Evolutionary conservation across 2,329 filamentous ascomycete species (phyloP).

Genomic region (Fusarium mexicanum): DNA sequence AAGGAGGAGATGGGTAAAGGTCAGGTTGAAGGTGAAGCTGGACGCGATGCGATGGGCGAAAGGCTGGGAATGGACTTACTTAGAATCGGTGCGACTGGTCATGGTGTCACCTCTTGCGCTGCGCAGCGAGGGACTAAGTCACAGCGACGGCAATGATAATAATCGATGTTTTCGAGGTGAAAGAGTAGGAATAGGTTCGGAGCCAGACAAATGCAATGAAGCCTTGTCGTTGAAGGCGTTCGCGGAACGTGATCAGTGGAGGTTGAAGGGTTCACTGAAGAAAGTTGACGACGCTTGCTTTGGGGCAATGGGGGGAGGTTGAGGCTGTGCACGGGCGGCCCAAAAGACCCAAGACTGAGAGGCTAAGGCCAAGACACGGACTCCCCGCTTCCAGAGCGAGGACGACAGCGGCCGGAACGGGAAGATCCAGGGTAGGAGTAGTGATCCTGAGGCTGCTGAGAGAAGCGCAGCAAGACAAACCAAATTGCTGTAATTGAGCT

Average conservation of each 20-base stretch:
- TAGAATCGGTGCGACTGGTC: conserved; percentile 51
- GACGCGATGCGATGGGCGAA: conserved; percentile 21
- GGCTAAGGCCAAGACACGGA: conserved; percentile 23
- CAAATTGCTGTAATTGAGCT: not conserved
- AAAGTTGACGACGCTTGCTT: conserved; percentile 42
- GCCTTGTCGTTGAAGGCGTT: conserved; percentile 29
- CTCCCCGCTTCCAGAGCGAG: conserved; percentile 45
- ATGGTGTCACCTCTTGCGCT: conserved; percentile 44
- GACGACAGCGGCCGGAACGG: conserved; percentile 41
- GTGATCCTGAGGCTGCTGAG: not conserved
- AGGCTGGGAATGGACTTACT: conserved; percentile 43
- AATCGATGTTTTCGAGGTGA: conserved; percentile 19
- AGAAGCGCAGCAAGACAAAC: conserved; percentile 5
- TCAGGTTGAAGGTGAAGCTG: not conserved
- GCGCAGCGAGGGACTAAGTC: conserved; percentile 42
- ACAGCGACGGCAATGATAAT: conserved; percentile 34
- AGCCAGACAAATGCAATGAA: conserved; percentile 29
- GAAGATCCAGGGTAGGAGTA: conserved; percentile 22
- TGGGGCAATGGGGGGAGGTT: conserved; percentile 40
- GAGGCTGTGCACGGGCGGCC: conserved; percentile 47
- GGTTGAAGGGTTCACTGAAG: conserved; percentile 35
- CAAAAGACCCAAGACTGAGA: conserved; percentile 32
- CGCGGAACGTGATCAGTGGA: conserved; percentile 19
- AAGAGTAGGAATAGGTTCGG: conserved; percentile 1
- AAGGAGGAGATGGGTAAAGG: not conserved